Percentiles rank a stretch among this genome's conserved stretches.
Evolutionary conservation across 2,329 filamentous ascomycete species (phyloP).

Genomic region (Rutstroemia sp.): DNA sequence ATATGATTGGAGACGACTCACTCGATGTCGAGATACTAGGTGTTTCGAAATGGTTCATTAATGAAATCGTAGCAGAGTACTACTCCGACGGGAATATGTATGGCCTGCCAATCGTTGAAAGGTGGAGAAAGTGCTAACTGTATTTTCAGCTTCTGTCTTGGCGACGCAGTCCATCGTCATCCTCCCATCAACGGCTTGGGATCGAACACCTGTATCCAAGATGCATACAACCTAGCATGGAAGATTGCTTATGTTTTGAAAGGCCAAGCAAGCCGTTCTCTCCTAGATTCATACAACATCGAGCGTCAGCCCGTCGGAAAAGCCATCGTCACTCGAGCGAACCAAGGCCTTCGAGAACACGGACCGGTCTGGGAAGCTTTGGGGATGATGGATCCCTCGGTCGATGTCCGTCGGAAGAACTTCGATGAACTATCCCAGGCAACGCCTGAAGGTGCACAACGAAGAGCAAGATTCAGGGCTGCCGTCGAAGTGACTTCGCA

Average conservation of each 20-base stretch:
- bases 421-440: constrained; percentile 8
- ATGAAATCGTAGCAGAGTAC: constrained; percentile 51
- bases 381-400: constrained; percentile 31
- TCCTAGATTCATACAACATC: constrained; percentile 37
- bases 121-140: not conserved
- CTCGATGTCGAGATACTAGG: constrained; percentile 43
- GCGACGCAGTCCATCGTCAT: constrained; percentile 51
- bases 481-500: not conserved
- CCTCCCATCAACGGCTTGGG: constrained; percentile 50
- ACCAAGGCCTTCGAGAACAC: constrained; percentile 45
- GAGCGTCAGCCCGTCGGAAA: constrained; percentile 45
- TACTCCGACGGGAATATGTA: constrained; percentile 35
- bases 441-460: constrained; percentile 10
- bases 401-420: constrained; percentile 16
- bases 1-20: constrained; percentile 48
- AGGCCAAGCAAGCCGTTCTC: constrained; percentile 31
- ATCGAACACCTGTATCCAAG: constrained; percentile 51
- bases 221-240: constrained; percentile 50
- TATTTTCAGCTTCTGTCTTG: constrained; percentile 35
- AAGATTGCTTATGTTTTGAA: constrained; percentile 42
- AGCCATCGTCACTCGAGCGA: constrained; percentile 38
- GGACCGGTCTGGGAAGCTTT: constrained; percentile 38
- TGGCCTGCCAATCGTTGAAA: not conserved
- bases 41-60: constrained; percentile 51
- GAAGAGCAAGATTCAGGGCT: constrained; percentile 7